Evolutionary conservation across 352 stramenopile genomes (phyloP), one percentile per base, ranked within the genome.

Genomic region (Globisporangium irregulare): DNA sequence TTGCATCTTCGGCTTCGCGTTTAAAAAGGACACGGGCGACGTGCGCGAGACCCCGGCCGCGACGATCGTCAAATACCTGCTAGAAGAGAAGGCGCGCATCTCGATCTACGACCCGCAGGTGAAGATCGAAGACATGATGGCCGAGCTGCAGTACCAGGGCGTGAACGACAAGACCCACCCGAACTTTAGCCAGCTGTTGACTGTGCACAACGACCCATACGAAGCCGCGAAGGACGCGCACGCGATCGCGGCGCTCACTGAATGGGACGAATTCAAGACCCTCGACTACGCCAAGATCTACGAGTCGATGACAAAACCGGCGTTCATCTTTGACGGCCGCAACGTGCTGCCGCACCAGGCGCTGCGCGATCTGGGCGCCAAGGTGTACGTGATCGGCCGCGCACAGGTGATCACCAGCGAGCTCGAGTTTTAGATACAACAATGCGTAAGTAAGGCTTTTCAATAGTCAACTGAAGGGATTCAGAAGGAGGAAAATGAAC

Each of bases 11-110:
- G 98, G 98, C 74, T 99, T 99, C 80, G 98, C 98, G 14, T 99
- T 99, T 84, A 99, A 99, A 91, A 99, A 99, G 78, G 97, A 99
- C 83, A 99, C 98, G 57, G 98, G 98, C 41, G 98, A 99, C 81
- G 98, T 98, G 50, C 94, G 98, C 41, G 98, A 99, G 84, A 99
- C 97, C 3, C 93, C 98, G 5, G 96, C 97, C 3, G 98, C 97
- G 54, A 98, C 99, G 71, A 97, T 99, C 54, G 87, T 97, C 73
- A 98, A 98, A 78, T 94, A 96, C 69, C 81, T 99, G 63, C 73
- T 99, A 0, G 87, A 98, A 55, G 98, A 99, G 76, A 82, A 93
- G 54, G 98, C 98, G 55, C 84, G 94, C 36, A 86, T 99, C 66
- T 86, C 92, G 41, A 91, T 99, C 48, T 99, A 99, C 82, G 98